These are phyloP conservation scores for Fraxinus albicans DNA, from an alignment of 305 asterid species.

Conservation along the genomic window DNA sequence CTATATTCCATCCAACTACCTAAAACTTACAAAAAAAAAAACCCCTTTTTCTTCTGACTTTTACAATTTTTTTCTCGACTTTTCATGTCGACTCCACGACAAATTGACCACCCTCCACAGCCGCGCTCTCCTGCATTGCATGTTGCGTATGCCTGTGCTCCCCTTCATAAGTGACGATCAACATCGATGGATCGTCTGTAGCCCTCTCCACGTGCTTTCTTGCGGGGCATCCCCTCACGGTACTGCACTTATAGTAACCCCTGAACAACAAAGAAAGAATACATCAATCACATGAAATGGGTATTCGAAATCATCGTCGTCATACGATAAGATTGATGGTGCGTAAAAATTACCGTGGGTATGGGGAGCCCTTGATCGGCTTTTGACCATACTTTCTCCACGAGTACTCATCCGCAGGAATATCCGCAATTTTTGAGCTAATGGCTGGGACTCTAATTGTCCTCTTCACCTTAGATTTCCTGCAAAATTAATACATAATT, in stretches of 20 bases:
- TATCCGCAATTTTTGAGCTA: conserved; percentile 71
- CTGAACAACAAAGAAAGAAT: conserved; percentile 28
- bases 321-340: conserved; percentile 6
- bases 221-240: conserved; percentile 72
- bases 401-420: conserved; percentile 67
- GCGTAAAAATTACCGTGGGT: conserved; percentile 59
- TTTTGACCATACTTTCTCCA: conserved; percentile 92
- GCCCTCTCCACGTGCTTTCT: conserved; percentile 91
- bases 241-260: conserved; percentile 79
- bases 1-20: conserved; percentile 30
- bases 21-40: conserved; percentile 33
- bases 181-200: conserved; percentile 70
- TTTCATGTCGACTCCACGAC: conserved; percentile 6
- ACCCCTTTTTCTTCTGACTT: neutral
- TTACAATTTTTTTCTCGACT: neutral
- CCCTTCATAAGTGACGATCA: conserved; percentile 75
- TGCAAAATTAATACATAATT: conserved; percentile 13
- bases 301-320: neutral
- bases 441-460: conserved; percentile 70
- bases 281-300: neutral
- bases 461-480: conserved; percentile 55
- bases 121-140: conserved; percentile 33
- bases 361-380: conserved; percentile 81
- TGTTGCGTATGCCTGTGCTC: conserved; percentile 63
- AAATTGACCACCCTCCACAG: conserved; percentile 24